A percentile compares a stretch with the other conserved stretches of the same genome.
Conservation (phyloP, 2,329 filamentous ascomycete genomes). For the Thielaviopsis punctulata region DNA sequence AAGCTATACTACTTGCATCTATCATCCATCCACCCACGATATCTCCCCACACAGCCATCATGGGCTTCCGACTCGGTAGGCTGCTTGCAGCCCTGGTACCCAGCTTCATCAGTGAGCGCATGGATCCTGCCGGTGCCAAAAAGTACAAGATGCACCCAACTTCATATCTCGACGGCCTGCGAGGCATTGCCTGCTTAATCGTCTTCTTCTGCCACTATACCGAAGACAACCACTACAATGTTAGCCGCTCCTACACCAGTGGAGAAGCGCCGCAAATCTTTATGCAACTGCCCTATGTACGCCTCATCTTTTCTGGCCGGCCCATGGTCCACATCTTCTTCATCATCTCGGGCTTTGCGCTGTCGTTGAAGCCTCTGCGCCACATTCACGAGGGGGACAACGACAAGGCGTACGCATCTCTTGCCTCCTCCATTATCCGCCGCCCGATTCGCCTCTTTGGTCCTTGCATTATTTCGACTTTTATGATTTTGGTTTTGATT, state of each 20-base stretch:
- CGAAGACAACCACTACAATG: conserved; percentile 12
- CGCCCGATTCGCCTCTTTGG: conserved; percentile 34
- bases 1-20: too few relatives aligned
- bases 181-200: conserved; percentile 36
- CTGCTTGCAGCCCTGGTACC: conserved; percentile 10
- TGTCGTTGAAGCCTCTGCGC: conserved; percentile 36
- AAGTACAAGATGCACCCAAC: conserved; percentile 27
- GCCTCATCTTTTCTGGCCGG: conserved; percentile 36
- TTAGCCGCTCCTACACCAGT: conserved; percentile 24
- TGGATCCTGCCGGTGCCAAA: conserved; percentile 8
- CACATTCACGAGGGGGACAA: conserved; percentile 16
- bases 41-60: not conserved
- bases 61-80: conserved; percentile 5
- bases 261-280: conserved; percentile 21
- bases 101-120: conserved; percentile 12
- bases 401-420: conserved; percentile 13
- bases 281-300: conserved; percentile 35
- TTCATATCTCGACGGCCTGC: conserved; percentile 40
- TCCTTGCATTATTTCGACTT: conserved; percentile 32
- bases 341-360: conserved; percentile 43
- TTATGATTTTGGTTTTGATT: conserved; percentile 26
- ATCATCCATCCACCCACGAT: not conserved
- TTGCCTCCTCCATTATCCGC: conserved; percentile 34
- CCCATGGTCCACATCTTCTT: conserved; percentile 45
- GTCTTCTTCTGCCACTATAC: conserved; percentile 39